Percentiles rank a stretch among this genome's conserved stretches.
phyloP scores from a whole-genome alignment of 805 yeast genomes.

The Candida easanensis region DNA sequence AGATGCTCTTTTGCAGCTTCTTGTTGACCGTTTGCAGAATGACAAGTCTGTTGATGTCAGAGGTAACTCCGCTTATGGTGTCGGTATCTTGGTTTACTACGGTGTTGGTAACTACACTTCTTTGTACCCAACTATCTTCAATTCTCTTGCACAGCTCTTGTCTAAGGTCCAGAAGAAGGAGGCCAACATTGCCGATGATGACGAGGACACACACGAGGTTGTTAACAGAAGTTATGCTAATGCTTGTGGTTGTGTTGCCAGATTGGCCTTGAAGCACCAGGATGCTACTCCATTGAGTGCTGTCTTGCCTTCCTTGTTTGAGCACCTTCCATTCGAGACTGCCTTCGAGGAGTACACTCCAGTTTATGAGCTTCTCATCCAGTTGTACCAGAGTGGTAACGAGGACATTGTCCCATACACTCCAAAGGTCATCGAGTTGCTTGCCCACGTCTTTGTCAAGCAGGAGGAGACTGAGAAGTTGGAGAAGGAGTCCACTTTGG shows the following conservation, averaged over 20 bases:
- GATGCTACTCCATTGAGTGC: conserved; percentile 73
- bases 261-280: conserved; percentile 77
- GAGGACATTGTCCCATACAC: conserved; percentile 52
- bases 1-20: conserved; percentile 66
- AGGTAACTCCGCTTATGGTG: conserved; percentile 95
- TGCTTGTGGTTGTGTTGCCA: conserved; percentile 95
- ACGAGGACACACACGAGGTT: conserved; percentile 75
- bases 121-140: conserved; percentile 66
- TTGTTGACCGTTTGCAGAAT: conserved; percentile 64
- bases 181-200: conserved; percentile 48
- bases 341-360: conserved; percentile 94
- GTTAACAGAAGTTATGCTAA: conserved; percentile 86
- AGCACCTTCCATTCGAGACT: conserved; percentile 80
- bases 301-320: conserved; percentile 68
- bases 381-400: conserved; percentile 64
- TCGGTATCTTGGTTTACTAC: conserved; percentile 65
- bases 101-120: conserved; percentile 46
- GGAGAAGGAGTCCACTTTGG: conserved; percentile 72
- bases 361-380: conserved; percentile 72
- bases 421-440: conserved; percentile 61
- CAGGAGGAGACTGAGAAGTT: conserved; percentile 72
- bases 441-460: conserved; percentile 68
- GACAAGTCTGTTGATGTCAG: conserved; percentile 84
- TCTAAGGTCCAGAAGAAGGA: conserved; percentile 77
- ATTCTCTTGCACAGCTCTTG: conserved; percentile 65